Conservation (phyloP, 495 filamentous ascomycete genomes). For the Terfezia boudieri region DNA sequence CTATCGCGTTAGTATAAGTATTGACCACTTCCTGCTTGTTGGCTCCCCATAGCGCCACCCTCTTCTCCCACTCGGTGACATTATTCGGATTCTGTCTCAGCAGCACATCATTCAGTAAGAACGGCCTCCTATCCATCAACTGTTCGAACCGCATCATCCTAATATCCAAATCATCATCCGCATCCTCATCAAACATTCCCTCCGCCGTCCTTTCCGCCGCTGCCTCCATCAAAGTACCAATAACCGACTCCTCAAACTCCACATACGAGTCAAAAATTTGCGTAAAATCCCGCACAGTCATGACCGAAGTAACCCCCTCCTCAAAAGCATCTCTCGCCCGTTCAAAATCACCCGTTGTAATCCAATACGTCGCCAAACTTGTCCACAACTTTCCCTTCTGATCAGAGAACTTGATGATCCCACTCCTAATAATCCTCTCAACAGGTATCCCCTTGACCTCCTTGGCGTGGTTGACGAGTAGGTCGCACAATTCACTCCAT, state of each 20-base stretch:
- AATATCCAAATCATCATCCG: conserved; percentile 90
- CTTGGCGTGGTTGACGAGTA: conserved; percentile 77
- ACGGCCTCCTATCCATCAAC: conserved; percentile 89
- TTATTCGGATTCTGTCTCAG: conserved; percentile 92
- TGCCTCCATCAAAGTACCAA: conserved; percentile 70
- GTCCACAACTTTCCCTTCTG: conserved; percentile 95
- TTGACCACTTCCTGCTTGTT: conserved; percentile 81
- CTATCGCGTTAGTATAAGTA: conserved; percentile 88
- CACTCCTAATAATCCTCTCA: conserved; percentile 80
- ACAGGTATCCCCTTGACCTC: conserved; percentile 80
- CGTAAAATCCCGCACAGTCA: conserved; percentile 98
- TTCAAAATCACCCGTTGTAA: conserved; percentile 78
- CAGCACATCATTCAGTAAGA: conserved; percentile 90
- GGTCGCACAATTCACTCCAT: conserved; percentile 96
- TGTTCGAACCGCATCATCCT: conserved; percentile 97
- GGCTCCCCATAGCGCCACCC: conserved; percentile 82
- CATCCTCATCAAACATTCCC: conserved; percentile 56
- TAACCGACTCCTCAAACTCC: conserved; percentile 94
- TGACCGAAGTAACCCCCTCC: conserved; percentile 90
- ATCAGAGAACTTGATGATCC: conserved; percentile 78
- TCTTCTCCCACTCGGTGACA: conserved; percentile 91
- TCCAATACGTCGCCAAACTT: conserved; percentile 91
- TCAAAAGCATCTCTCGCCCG: conserved; percentile 60
- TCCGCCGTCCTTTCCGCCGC: conserved; percentile 65
- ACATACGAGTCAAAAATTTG: conserved; percentile 89